These are phyloP conservation scores for Clausena lansium DNA, from an alignment of 345 rosid genomes.

Conservation along the genomic window DNA sequence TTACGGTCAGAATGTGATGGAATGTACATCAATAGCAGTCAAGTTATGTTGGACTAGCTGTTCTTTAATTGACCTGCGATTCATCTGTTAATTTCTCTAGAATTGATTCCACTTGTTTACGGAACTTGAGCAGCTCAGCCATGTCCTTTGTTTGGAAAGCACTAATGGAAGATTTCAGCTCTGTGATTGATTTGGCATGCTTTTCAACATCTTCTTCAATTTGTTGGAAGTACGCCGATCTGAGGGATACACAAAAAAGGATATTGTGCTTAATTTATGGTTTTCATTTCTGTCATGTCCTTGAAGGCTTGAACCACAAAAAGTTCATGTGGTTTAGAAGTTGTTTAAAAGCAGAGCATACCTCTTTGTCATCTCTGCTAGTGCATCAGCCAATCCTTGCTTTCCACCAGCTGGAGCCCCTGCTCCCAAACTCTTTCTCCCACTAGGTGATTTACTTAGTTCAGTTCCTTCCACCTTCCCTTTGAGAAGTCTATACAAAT, in stretches of 20 bases:
- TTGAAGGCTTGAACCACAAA: not conserved
- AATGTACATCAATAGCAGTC: not conserved
- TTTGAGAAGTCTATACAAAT: slow-evolving; percentile 66
- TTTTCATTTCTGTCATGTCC: not conserved
- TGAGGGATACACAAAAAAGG: slow-evolving; percentile 15
- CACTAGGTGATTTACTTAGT: slow-evolving; percentile 32
- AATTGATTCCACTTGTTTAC: slow-evolving; percentile 64
- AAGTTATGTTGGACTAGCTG: not conserved
- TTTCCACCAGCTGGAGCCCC: slow-evolving; percentile 43
- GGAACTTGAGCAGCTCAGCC: slow-evolving; percentile 71
- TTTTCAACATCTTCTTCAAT: slow-evolving; percentile 81
- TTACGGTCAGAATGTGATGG: not conserved
- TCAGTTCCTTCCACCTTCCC: slow-evolving; percentile 75
- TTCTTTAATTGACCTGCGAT: slow-evolving; percentile 55
- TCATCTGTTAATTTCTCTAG: slow-evolving; percentile 89
- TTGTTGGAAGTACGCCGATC: slow-evolving; percentile 88
- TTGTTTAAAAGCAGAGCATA: slow-evolving; percentile 9
- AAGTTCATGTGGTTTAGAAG: not conserved
- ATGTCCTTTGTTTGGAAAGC: slow-evolving; percentile 76
- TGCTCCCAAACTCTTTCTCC: slow-evolving; percentile 32
- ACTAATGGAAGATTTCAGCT: slow-evolving; percentile 50
- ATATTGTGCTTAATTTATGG: not conserved
- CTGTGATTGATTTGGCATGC: slow-evolving; percentile 50
- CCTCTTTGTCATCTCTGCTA: slow-evolving; percentile 93
- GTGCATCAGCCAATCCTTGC: slow-evolving; percentile 98